Evolutionary conservation across 2,329 filamentous ascomycete genomes (phyloP).

Genomic region (Aspergillus carbonarius): DNA sequence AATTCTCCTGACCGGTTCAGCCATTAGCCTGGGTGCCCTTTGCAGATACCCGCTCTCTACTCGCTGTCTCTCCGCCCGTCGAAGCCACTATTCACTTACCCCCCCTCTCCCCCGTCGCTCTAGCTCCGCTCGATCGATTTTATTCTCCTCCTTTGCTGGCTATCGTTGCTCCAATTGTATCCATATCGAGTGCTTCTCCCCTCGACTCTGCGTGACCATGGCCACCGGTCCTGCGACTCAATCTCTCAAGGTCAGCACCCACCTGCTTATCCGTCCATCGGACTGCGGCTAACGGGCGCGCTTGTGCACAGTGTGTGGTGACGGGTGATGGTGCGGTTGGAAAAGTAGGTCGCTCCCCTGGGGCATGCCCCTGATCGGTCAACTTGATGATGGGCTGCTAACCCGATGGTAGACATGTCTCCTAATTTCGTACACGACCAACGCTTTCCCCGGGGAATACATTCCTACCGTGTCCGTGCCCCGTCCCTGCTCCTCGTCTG

Average conservation of each 20-base stretch:
- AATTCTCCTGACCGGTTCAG: slow-evolving; percentile 1
- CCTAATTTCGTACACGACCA: slow-evolving; percentile 98
- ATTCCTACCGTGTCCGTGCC: slow-evolving; percentile 78
- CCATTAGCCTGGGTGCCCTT: neutral
- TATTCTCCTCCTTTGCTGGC: neutral
- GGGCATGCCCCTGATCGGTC: slow-evolving; percentile 9
- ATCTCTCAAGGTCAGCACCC: slow-evolving; percentile 74
- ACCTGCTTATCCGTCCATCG: slow-evolving; percentile 11
- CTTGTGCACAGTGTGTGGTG: slow-evolving; percentile 78
- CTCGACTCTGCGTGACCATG: slow-evolving; percentile 42
- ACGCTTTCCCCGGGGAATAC: slow-evolving; percentile 99
- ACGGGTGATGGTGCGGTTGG: slow-evolving; percentile 99
- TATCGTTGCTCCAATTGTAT: slow-evolving; percentile 10
- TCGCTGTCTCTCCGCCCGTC: neutral
- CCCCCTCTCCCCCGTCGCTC: neutral
- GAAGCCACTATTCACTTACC: slow-evolving; percentile 2
- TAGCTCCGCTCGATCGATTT: neutral
- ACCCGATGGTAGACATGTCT: slow-evolving; percentile 75
- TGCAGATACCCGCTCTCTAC: neutral
- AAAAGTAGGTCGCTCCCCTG: slow-evolving; percentile 65
- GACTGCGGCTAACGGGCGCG: slow-evolving; percentile 42
- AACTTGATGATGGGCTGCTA: slow-evolving; percentile 1
- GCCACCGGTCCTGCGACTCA: slow-evolving; percentile 85
- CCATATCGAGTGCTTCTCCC: slow-evolving; percentile 9
- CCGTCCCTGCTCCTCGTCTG: slow-evolving; percentile 18